Conservation (phyloP, 1,284 basidiomycete genomes). For the Malassezia vespertilionis region DNA sequence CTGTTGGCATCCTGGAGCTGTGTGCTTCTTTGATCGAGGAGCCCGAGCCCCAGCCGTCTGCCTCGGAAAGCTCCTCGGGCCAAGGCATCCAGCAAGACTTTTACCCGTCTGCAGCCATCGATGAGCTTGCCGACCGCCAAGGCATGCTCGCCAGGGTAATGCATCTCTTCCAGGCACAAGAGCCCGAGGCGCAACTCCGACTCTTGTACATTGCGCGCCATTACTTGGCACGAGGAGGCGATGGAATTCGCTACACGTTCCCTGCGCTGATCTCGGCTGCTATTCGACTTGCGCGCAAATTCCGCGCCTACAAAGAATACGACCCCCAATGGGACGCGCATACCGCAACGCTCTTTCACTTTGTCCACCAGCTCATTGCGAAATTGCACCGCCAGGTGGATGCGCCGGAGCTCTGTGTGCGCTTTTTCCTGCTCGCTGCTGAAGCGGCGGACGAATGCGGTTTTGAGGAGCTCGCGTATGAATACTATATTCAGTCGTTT, state of each 20-base stretch:
- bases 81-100: constrained; percentile 7
- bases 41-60: constrained; percentile 37
- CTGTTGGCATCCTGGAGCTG: constrained; percentile 40
- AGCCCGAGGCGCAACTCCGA: constrained; percentile 40
- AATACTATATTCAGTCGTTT: constrained; percentile 45
- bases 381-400: constrained; percentile 44
- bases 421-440: constrained; percentile 39
- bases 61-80: constrained; percentile 19
- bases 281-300: constrained; percentile 41
- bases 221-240: constrained; percentile 40
- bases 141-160: constrained; percentile 43
- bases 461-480: constrained; percentile 44
- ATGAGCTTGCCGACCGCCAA: constrained; percentile 44
- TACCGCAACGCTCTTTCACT: constrained; percentile 43
- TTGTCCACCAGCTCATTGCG: constrained; percentile 44
- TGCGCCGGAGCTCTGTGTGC: constrained; percentile 38
- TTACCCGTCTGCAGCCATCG: constrained; percentile 6
- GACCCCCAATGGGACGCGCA: constrained; percentile 36
- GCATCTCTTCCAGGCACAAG: constrained; percentile 40
- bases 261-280: constrained; percentile 40
- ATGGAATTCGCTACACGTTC: constrained; percentile 40
- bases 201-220: constrained; percentile 39
- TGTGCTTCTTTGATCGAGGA: constrained; percentile 38
- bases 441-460: constrained; percentile 42
- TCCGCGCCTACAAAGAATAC: constrained; percentile 28